Evolutionary conservation across 2,329 filamentous ascomycete genomes (phyloP), one percentile per base, ranked within the genome.

Genomic region (Lachnellula occidentalis): DNA sequence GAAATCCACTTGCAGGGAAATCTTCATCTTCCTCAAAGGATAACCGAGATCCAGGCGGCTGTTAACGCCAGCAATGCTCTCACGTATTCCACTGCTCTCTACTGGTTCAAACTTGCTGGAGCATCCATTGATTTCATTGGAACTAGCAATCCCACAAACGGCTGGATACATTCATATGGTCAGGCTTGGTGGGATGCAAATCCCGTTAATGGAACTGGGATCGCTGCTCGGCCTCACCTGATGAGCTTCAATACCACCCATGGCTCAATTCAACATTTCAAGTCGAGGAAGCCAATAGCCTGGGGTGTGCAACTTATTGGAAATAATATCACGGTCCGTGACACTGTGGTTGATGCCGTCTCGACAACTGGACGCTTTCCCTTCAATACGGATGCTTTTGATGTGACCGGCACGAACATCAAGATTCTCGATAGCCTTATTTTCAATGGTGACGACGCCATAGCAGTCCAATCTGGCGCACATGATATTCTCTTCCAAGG

Each of bases 121-220:
- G 58, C 63, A 5, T 60, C 61, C 14, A 64, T 73, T 27, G 58
- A 69, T 45, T 72, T 63, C 50, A 62, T 66, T 7, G 72, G 72
- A 5, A 69, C 70, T 1, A 54, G 61, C 6, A 67, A 73, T 53
- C 63, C 72, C 39, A 66, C 66, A 34, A 64, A 66, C n/a, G 73
- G 74, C 51, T 76, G 73, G 73, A 74, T 76, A 57, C 69, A 74
- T 53, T 74, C 71, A 2, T 72, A 75, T 49, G 74, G 74, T 22
- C 73, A 76, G 59, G 65, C 66, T 1, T 76, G 74, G 74, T 76
- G 73, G 73, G 72, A 75, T 50, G 66, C 69, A 6, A 76, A 75
- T 56, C 67, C 69, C 2, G 58, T 63, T 6, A 71, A 71, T 34
- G 67, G 66, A 39, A 72, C 72, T 21, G 73, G 73, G 9, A 65